A percentile compares a stretch with the other conserved stretches of the same genome.
Conservation (phyloP, 1,139 yeast genomes). For the Candida sp. region DNA sequence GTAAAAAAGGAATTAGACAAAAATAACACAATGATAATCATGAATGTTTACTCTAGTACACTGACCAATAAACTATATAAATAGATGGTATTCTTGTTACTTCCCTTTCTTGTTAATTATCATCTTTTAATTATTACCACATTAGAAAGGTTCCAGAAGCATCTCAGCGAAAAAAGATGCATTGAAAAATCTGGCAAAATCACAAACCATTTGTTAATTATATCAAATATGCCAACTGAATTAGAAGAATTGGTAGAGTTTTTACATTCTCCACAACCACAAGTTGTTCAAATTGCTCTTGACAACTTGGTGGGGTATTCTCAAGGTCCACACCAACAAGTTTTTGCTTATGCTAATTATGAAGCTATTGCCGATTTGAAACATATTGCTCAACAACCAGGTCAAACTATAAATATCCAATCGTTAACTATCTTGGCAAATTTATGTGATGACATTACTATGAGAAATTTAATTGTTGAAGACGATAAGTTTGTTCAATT, state of each 20-base stretch:
- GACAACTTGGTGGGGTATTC: slow-evolving; percentile 84
- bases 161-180: too few relatives aligned
- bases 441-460: slow-evolving; percentile 66
- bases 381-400: slow-evolving; percentile 46
- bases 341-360: slow-evolving; percentile 70
- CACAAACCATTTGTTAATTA: neutral
- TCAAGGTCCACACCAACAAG: slow-evolving; percentile 58
- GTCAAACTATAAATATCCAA: slow-evolving; percentile 57
- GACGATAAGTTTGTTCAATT: slow-evolving; percentile 59
- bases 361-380: slow-evolving; percentile 77
- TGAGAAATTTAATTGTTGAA: slow-evolving; percentile 61
- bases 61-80: too few relatives aligned
- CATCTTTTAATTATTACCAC: too few relatives aligned
- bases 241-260: slow-evolving; percentile 74
- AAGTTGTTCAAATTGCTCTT: slow-evolving; percentile 81
- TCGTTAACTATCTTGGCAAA: slow-evolving; percentile 82
- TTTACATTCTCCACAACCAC: slow-evolving; percentile 79
- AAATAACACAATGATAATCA: too few relatives aligned
- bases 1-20: too few relatives aligned
- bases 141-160: too few relatives aligned
- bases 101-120: too few relatives aligned
- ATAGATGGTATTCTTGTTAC: too few relatives aligned
- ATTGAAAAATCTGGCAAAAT: slow-evolving; percentile 13
- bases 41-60: too few relatives aligned
- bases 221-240: slow-evolving; percentile 49